A percentile compares a stretch with the other conserved stretches of the same genome.
Conservation (phyloP, 1,284 basidiomycete species). For the Wallemia hederae region DNA sequence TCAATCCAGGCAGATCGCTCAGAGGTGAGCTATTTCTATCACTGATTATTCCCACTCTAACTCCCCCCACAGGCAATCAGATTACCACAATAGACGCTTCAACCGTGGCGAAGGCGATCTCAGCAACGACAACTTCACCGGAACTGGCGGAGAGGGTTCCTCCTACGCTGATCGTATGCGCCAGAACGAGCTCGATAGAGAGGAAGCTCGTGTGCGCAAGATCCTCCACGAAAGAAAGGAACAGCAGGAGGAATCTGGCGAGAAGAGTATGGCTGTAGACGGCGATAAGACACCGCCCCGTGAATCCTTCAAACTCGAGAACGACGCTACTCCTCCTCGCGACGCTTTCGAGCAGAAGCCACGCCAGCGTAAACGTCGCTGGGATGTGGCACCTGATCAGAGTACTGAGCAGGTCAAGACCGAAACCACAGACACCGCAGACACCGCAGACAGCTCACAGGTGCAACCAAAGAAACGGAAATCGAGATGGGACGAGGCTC, state of each 20-base stretch:
- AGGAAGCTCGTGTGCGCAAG: conserved; percentile 55
- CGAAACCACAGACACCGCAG: conserved; percentile 27
- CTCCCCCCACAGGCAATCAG: conserved; percentile 53
- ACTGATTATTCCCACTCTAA: neutral
- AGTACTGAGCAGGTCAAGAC: conserved; percentile 22
- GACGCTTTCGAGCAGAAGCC: conserved; percentile 25
- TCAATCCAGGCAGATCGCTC: conserved; percentile 66
- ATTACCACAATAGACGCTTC: conserved; percentile 85
- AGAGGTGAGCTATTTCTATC: neutral
- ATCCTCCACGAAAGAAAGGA: conserved; percentile 51
- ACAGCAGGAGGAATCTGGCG: conserved; percentile 45
- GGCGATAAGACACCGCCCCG: conserved; percentile 9
- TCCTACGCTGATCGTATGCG: conserved; percentile 95
- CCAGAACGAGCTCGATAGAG: conserved; percentile 63
- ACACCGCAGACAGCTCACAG: neutral
- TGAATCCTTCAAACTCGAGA: conserved; percentile 11
- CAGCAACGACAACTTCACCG: conserved; percentile 50
- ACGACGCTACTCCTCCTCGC: neutral
- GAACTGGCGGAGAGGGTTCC: conserved; percentile 36
- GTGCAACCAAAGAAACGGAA: conserved; percentile 39
- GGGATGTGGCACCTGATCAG: conserved; percentile 41
- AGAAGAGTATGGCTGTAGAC: conserved; percentile 21
- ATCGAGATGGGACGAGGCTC: conserved; percentile 78
- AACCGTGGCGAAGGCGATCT: conserved; percentile 25
- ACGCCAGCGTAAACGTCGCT: conserved; percentile 45